Conservation (phyloP, 1,139 yeast genomes). For the Yamadazyma epiphylla region DNA sequence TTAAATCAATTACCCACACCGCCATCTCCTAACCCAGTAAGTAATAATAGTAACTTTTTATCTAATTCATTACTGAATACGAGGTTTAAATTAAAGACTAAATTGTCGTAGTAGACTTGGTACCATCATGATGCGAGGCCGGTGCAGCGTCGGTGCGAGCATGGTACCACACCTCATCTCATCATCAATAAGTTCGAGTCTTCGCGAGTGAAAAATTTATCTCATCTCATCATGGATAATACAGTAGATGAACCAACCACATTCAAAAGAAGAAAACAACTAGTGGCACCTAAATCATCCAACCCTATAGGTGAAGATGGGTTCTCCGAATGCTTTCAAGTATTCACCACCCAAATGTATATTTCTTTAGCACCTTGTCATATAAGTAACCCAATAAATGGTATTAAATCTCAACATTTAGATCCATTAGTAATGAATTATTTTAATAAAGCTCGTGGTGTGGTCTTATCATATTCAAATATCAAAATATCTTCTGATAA, state of each 20-base stretch:
- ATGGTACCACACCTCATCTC: background rate
- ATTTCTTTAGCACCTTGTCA: slow-evolving; percentile 85
- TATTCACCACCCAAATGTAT: slow-evolving; percentile 61
- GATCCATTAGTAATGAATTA: slow-evolving; percentile 88
- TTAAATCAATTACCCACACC: slow-evolving; percentile 13
- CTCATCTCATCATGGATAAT: background rate
- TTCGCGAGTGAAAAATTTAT: too few relatives aligned
- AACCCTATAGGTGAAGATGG: slow-evolving; percentile 38
- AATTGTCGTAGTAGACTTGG: slow-evolving; percentile 6
- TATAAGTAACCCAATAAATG: slow-evolving; percentile 63
- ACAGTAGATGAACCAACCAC: background rate
- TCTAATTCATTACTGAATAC: slow-evolving; percentile 7
- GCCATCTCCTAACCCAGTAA: background rate
- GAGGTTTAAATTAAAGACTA: slow-evolving; percentile 9
- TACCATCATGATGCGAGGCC: background rate
- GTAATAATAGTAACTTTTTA: slow-evolving; percentile 4
- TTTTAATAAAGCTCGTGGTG: slow-evolving; percentile 70
- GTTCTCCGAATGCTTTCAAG: slow-evolving; percentile 61
- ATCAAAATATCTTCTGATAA: slow-evolving; percentile 39
- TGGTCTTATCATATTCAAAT: slow-evolving; percentile 74
- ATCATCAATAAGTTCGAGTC: too few relatives aligned
- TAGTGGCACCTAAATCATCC: slow-evolving; percentile 23
- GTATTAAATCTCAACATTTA: slow-evolving; percentile 80
- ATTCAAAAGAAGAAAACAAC: slow-evolving; percentile 3
- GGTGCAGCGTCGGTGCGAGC: background rate